These are phyloP conservation scores for Durio zibethinus DNA, from an alignment of 345 rosid species.

Conservation along the genomic window DNA sequence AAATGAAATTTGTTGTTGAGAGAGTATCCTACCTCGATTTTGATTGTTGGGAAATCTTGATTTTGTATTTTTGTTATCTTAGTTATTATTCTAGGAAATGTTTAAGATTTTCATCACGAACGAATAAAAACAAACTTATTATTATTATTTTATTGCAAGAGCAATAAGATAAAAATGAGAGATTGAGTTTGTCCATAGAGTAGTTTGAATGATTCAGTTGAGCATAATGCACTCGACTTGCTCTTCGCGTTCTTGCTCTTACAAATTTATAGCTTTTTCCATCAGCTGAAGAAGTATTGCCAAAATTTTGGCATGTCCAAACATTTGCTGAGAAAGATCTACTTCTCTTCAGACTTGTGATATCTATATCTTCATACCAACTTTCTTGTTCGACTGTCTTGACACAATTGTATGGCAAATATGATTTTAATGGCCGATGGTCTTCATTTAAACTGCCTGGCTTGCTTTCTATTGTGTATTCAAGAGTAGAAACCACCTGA, in stretches of 20 bases:
- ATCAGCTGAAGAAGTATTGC: slow-evolving; percentile 13
- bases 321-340: slow-evolving; percentile 17
- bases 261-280: neutral
- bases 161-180: neutral
- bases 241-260: neutral
- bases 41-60: neutral
- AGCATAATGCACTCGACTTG: slow-evolving; percentile 20
- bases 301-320: slow-evolving; percentile 13
- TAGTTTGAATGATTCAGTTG: slow-evolving; percentile 9
- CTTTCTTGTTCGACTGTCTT: slow-evolving; percentile 10
- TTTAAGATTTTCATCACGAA: no score
- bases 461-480: slow-evolving; percentile 21
- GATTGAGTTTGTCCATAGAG: neutral
- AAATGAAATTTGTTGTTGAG: neutral
- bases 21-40: neutral
- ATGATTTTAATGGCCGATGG: neutral
- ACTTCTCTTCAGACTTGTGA: neutral
- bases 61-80: neutral
- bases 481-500: slow-evolving; percentile 37
- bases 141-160: no score
- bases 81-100: no score
- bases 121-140: no score
- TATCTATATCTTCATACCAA: neutral
- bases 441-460: slow-evolving; percentile 11
- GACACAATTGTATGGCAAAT: neutral